Evolutionary conservation across 2,329 filamentous ascomycete genomes (phyloP).

Genomic region (Aspergillus sp.): DNA sequence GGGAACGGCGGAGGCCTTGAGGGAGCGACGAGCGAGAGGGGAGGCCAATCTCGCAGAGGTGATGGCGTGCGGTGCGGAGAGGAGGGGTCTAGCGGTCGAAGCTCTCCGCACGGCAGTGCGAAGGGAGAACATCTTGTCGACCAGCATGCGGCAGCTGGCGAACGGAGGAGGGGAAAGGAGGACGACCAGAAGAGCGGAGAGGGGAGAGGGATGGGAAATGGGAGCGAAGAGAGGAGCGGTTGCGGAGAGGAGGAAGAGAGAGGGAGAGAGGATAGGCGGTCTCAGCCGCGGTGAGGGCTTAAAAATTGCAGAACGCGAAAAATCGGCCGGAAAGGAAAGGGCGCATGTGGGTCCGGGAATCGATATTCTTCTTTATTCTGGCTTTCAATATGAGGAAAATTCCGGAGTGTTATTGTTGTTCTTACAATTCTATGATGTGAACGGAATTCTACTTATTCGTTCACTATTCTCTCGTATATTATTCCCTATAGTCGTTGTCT

Average conservation of each 20-base stretch:
- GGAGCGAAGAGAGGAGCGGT: not conserved
- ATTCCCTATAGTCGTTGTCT: too few relatives aligned
- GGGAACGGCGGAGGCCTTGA: conserved; percentile 25
- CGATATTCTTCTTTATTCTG: too few relatives aligned
- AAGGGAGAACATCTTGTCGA: conserved; percentile 42
- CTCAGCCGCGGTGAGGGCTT: not conserved
- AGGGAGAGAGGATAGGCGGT: not conserved
- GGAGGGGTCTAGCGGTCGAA: conserved; percentile 38
- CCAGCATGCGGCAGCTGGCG: conserved; percentile 41
- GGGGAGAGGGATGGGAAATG: conserved; percentile 7
- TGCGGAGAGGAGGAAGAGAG: conserved; percentile 8
- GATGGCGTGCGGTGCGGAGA: conserved; percentile 37
- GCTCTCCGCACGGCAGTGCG: conserved; percentile 46
- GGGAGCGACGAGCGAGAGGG: conserved; percentile 18
- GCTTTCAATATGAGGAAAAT: too few relatives aligned
- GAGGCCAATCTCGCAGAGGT: conserved; percentile 26
- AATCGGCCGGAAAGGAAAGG: not conserved
- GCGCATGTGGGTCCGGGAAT: not conserved
- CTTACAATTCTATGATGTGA: too few relatives aligned
- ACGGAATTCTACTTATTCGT: too few relatives aligned
- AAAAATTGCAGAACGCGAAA: conserved; percentile 2
- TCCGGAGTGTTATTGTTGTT: too few relatives aligned
- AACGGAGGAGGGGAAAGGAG: not conserved
- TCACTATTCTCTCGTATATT: too few relatives aligned
- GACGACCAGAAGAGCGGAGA: conserved; percentile 8